Percentiles rank a stretch among this genome's conserved stretches.
These are phyloP conservation scores for Neurospora hispaniola DNA, from an alignment of 495 filamentous ascomycete genomes.

Conservation along the genomic window DNA sequence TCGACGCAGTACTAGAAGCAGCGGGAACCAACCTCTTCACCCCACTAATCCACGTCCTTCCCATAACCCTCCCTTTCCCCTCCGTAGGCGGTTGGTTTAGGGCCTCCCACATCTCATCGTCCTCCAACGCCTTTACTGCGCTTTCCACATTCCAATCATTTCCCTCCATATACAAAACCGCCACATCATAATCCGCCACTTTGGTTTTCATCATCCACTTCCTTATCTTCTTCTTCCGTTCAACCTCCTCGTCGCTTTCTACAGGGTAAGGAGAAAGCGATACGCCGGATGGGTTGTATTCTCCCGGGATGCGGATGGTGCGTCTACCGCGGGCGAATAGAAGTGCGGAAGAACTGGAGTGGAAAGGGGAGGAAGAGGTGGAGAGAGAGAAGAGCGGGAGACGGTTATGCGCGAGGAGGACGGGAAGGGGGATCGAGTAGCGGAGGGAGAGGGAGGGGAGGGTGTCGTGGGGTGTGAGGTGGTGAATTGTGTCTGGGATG, in stretches of 20 bases:
- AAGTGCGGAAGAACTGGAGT: background rate
- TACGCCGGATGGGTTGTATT: conserved; percentile 42
- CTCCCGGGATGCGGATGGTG: conserved; percentile 56
- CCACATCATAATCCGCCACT: conserved; percentile 62
- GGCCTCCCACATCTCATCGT: conserved; percentile 59
- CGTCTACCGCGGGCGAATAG: conserved; percentile 35
- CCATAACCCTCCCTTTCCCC: conserved; percentile 18
- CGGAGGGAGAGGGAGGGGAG: conserved; percentile 53
- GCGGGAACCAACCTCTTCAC: background rate
- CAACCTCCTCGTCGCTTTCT: conserved; percentile 59
- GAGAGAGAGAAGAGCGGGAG: conserved; percentile 48
- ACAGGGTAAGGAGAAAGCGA: conserved; percentile 54
- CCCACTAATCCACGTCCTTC: background rate
- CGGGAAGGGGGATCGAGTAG: conserved; percentile 49
- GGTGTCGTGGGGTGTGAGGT: conserved; percentile 51
- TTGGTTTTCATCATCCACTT: conserved; percentile 64
- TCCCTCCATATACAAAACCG: conserved; percentile 58
- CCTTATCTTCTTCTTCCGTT: conserved; percentile 52
- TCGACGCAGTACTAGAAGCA: background rate
- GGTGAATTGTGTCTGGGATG: conserved; percentile 49
- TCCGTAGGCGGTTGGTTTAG: too few relatives aligned
- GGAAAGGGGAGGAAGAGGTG: conserved; percentile 48
- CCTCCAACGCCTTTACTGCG: conserved; percentile 50
- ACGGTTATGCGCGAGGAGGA: conserved; percentile 49
- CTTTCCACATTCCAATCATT: conserved; percentile 50